Evolutionary conservation across 768 basidiomycete genomes (phyloP), one percentile per base, ranked within the genome.

Genomic region (Strobilomyces confusus): DNA sequence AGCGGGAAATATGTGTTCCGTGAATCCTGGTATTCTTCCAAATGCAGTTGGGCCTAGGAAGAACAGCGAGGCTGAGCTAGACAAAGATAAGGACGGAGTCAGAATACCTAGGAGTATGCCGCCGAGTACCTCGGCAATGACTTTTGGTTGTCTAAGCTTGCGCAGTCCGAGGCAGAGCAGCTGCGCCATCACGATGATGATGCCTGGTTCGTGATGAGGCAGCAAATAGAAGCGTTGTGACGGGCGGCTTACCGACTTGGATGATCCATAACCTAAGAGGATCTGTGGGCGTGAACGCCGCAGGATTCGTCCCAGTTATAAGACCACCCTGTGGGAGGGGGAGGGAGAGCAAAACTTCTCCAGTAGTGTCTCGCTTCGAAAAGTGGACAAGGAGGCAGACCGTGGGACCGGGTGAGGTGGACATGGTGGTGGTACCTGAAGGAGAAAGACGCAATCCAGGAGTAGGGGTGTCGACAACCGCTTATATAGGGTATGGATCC

Each of bases 21-120:
- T 86, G 72, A 98, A 98, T 5, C 87, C 86, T 1, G 93, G 93
- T 53, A 97, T 92, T 23, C 87, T 82, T 22, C 95, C 89, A 51
- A 85, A 76, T 5, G 80, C 78, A 13, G 84, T 86, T 9, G 78
- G 78, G n/a, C 68, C 68, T 69, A 22, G 5, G 15, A 4, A 25
- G 5, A 29, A 32, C 9, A 48, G 15, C 2, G 19, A 12, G 15
- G 15, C 9, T 49, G 19, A 54, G 25, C 25, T 6, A 4, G 11
- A 23, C 1, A 4, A 25, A 33, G 9, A 43, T 9, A 22, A 56
- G 61, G 63, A 67, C 72, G 83, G 84, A 4, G 11, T 30, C 29
- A 11, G 37, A 61, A 64, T 70, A 76, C 89, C 89, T 13, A 95
- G 77, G n/a, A 98, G 61, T 57, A 98, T 93, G 9, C 95, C 95